These are phyloP conservation scores for Haplosporangium sp. DNA, from an alignment of 371 early-diverging fungal species.

Conservation along the genomic window DNA sequence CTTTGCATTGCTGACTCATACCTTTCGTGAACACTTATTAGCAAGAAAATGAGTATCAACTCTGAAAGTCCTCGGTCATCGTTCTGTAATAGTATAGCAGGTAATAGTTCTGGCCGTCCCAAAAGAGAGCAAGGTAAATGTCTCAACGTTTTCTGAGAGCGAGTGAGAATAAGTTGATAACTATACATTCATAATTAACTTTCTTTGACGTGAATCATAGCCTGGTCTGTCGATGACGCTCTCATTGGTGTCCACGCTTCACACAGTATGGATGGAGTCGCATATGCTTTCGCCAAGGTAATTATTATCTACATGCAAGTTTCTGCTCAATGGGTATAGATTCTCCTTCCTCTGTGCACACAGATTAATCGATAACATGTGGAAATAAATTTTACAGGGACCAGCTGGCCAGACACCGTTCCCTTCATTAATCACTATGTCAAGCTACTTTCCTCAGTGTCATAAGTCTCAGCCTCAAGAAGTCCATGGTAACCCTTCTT, in stretches of 20 bases:
- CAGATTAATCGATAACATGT: neutral
- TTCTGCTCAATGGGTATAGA: too few species aligned
- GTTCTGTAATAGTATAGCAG: constrained; percentile 5
- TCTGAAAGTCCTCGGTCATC: constrained; percentile 3
- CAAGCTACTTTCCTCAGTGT: constrained; percentile 4
- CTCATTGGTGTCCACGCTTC: constrained; percentile 14
- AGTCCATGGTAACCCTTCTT: neutral
- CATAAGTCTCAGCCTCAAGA: neutral
- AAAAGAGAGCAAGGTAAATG: constrained; percentile 13
- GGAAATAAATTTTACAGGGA: neutral
- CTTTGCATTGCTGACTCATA: neutral
- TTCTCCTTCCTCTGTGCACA: too few species aligned
- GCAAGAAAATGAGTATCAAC: neutral
- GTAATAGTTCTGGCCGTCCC: neutral
- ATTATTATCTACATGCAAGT: neutral
- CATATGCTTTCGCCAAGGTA: constrained; percentile 42
- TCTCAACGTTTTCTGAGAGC: neutral
- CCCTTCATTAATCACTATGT: neutral
- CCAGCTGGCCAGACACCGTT: constrained; percentile 3
- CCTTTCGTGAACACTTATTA: neutral
- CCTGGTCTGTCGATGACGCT: neutral
- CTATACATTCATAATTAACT: neutral
- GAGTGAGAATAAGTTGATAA: neutral
- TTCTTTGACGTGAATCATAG: neutral
- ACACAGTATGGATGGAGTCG: constrained; percentile 16